Conservation (phyloP, 1,284 basidiomycete species). For the Kalmanozyma brasiliensis region DNA sequence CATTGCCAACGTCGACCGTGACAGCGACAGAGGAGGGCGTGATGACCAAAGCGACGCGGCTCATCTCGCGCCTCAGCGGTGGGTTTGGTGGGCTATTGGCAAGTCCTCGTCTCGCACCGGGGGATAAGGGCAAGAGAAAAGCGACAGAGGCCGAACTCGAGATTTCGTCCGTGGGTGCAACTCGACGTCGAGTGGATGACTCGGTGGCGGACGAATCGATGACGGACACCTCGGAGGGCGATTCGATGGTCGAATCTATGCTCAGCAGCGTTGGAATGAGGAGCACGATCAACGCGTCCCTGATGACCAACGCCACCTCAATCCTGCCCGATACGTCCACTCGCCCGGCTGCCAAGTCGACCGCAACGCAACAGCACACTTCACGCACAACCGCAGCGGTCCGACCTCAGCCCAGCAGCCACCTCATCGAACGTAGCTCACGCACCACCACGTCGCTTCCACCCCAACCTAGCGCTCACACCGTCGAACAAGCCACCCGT, state of each 20-base stretch:
- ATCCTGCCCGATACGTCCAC: slow-evolving; percentile 4
- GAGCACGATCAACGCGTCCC: slow-evolving; percentile 21
- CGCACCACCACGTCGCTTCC: too few relatives aligned
- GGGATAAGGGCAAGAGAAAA: slow-evolving; percentile 20
- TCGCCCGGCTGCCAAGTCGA: too few relatives aligned
- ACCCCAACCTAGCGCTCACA: too few relatives aligned
- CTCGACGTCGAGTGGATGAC: slow-evolving; percentile 14
- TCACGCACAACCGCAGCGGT: background rate
- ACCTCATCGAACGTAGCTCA: too few relatives aligned
- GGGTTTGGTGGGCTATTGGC: slow-evolving; percentile 25
- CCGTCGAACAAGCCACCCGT: too few relatives aligned
- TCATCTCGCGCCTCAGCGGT: slow-evolving; percentile 44
- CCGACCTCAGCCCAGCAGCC: too few relatives aligned
- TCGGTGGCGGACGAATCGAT: background rate
- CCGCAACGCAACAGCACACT: too few relatives aligned
- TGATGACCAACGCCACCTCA: slow-evolving; percentile 26
- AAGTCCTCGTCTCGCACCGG: background rate
- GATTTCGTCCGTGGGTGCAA: background rate
- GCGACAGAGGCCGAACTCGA: slow-evolving; percentile 20
- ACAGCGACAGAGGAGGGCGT: slow-evolving; percentile 9
- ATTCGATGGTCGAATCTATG: slow-evolving; percentile 10
- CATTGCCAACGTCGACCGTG: slow-evolving; percentile 8
- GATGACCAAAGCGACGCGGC: slow-evolving; percentile 13
- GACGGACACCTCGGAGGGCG: background rate
- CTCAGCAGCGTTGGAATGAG: background rate